Conservation (phyloP, 1,284 basidiomycete species). For the Heterobasidion parviporum region DNA sequence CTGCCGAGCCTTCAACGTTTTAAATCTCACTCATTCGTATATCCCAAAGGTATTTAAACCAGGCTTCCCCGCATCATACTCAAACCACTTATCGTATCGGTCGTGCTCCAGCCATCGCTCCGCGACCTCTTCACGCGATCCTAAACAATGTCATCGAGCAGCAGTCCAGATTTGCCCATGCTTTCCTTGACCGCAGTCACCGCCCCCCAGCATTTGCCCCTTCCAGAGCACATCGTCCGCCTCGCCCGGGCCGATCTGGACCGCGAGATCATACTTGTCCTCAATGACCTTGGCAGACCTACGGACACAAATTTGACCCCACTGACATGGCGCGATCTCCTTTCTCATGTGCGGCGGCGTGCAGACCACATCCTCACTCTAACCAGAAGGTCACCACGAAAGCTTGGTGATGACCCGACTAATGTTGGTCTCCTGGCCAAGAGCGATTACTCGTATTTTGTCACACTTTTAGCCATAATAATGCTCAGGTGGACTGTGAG, state of each 20-base stretch:
- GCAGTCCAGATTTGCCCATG: too few species aligned
- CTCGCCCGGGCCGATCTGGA: not conserved
- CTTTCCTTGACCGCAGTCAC: too few species aligned
- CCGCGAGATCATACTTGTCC: not conserved
- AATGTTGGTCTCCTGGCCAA: not conserved
- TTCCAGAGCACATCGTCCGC: not conserved
- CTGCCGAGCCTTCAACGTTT: too few species aligned
- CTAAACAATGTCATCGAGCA: too few species aligned
- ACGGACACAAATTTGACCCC: not conserved
- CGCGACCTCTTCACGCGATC: too few species aligned
- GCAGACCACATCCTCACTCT: not conserved
- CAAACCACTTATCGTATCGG: too few species aligned
- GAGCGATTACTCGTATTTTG: not conserved
- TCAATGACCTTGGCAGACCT: not conserved
- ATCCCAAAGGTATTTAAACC: too few species aligned
- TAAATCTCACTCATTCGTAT: too few species aligned
- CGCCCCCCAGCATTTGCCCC: not conserved
- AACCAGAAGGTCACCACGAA: not conserved
- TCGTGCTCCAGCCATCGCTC: too few species aligned
- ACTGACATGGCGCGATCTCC: not conserved
- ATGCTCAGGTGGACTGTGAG: not conserved
- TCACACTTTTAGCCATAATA: not conserved
- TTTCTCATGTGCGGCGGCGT: not conserved
- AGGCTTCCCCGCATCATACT: too few species aligned
- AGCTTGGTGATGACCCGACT: not conserved